Evolutionary conservation across 345 rosid genomes (phyloP).

Genomic region (Anastatica hierochuntica): DNA sequence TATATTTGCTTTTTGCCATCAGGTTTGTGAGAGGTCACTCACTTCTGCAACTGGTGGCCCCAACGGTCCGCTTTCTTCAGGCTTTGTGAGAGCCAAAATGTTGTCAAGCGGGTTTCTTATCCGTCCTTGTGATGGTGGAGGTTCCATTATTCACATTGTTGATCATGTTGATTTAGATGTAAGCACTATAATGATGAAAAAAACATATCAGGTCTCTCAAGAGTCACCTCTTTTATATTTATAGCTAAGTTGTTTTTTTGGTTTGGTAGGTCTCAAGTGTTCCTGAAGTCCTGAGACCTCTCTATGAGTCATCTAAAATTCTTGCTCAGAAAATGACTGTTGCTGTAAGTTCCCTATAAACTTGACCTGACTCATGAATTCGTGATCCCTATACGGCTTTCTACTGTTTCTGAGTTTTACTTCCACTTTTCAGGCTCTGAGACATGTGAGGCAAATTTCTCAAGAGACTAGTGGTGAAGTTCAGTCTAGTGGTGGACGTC

Average conservation of each 20-base stretch:
- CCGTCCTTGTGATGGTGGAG: constrained; percentile 94
- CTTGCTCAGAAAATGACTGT: constrained; percentile 92
- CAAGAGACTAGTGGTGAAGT: constrained; percentile 91
- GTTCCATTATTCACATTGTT: constrained; percentile 87
- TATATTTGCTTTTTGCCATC: constrained; percentile 14
- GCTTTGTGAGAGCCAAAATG: constrained; percentile 82
- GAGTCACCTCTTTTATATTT: neutral
- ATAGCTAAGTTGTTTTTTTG: too few relatives aligned
- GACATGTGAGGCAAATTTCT: constrained; percentile 78
- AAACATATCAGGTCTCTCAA: neutral
- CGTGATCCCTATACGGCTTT: too few relatives aligned
- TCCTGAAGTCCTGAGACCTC: constrained; percentile 94
- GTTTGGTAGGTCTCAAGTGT: constrained; percentile 64
- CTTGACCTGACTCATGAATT: too few relatives aligned
- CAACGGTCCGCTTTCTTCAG: constrained; percentile 58
- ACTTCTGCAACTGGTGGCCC: constrained; percentile 79
- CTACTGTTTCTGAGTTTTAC: neutral
- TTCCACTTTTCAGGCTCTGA: constrained; percentile 51
- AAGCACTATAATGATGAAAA: too few relatives aligned
- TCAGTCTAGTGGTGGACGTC: constrained; percentile 88
- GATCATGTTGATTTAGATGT: constrained; percentile 96
- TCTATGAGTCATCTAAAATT: constrained; percentile 84
- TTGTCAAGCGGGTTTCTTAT: constrained; percentile 85
- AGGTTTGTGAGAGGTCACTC: constrained; percentile 94
- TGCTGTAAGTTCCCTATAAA: constrained; percentile 71